Conservation (phyloP, 768 basidiomycete genomes). For the Suillus cothurnatus region DNA sequence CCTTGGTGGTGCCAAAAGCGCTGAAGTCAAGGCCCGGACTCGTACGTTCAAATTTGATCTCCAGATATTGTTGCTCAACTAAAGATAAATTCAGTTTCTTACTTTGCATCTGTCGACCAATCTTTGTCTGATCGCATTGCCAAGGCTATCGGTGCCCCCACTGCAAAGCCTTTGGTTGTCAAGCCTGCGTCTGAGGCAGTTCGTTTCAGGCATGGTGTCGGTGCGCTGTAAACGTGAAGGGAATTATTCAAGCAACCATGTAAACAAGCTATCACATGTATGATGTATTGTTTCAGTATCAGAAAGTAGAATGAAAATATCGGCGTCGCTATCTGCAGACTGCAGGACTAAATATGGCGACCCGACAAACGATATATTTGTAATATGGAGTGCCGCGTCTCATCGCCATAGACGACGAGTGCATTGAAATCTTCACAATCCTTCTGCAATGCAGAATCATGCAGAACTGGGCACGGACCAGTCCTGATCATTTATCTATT, state of each 20-base stretch:
- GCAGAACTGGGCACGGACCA: background rate
- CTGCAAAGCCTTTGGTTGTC: constrained; percentile 60
- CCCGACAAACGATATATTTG: background rate
- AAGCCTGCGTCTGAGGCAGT: constrained; percentile 61
- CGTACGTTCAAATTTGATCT: constrained; percentile 46
- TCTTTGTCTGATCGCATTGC: constrained; percentile 76
- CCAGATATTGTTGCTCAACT: background rate
- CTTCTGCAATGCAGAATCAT: background rate
- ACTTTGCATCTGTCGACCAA: constrained; percentile 81
- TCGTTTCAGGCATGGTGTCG: constrained; percentile 42
- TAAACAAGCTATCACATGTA: constrained; percentile 5
- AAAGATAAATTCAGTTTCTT: constrained; percentile 51
- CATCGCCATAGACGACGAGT: background rate
- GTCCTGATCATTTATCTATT: background rate
- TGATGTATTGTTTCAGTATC: constrained; percentile 4
- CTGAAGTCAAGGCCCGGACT: constrained; percentile 61
- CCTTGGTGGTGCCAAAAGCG: constrained; percentile 60
- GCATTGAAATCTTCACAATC: background rate
- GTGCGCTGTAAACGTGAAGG: background rate
- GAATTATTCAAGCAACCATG: background rate
- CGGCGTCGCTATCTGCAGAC: background rate
- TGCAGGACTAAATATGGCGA: background rate
- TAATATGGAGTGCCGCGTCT: background rate
- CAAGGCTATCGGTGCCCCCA: constrained; percentile 62
- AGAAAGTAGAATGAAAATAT: constrained; percentile 1